phyloP scores from a whole-genome alignment of 2,329 filamentous ascomycete genomes.

The Sclerotinia nivalis region DNA sequence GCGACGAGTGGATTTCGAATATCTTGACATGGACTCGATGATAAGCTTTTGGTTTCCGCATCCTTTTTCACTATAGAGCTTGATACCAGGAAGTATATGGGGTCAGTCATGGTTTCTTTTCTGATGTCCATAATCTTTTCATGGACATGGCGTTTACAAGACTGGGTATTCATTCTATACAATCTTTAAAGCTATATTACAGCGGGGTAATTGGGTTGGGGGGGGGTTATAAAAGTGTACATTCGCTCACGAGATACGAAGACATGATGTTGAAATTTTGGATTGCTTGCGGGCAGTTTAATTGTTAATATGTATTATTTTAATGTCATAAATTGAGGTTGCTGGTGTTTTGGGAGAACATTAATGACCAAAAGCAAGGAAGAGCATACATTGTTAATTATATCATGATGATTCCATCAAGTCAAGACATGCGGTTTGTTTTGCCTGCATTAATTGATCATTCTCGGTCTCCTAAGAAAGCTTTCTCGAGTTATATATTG shows the following conservation, averaged over 20 bases:
- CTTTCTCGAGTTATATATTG: too few species aligned
- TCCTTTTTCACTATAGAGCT: neutral
- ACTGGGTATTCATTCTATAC: neutral
- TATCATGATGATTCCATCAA: neutral
- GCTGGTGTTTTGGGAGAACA: neutral
- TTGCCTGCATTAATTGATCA: too few species aligned
- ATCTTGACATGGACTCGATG: neutral
- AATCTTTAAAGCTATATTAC: neutral
- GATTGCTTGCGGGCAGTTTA: neutral
- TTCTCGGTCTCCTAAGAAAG: too few species aligned
- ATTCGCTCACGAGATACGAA: constrained; percentile 7
- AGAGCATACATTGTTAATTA: neutral
- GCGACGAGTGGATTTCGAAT: constrained; percentile 21
- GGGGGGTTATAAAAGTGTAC: neutral
- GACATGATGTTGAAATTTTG: neutral
- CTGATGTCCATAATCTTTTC: neutral
- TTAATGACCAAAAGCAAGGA: neutral
- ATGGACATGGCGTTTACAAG: neutral
- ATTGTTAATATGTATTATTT: neutral
- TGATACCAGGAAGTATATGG: neutral
- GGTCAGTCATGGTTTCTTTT: neutral
- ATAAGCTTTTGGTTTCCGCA: neutral
- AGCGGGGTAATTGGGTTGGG: neutral
- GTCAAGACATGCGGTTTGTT: too few species aligned
- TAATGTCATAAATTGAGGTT: neutral